Evolutionary conservation across 1,139 yeast species (phyloP).

Genomic region (Yamadazyma diospyri): DNA sequence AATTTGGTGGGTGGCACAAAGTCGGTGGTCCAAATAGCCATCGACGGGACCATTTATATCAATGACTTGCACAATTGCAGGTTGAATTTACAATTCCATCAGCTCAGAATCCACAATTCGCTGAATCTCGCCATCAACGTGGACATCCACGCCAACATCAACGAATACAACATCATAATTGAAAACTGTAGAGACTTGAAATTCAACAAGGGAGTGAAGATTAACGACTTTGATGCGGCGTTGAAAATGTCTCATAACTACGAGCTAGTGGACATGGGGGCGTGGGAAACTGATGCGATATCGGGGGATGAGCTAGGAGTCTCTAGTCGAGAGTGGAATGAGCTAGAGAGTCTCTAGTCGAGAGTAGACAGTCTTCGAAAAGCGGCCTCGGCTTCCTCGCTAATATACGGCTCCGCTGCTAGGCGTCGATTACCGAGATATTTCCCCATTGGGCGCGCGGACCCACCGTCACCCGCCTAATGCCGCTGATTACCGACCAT

Average conservation of each 20-base stretch:
- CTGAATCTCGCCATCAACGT: constrained; percentile 20
- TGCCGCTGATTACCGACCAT: too few relatives aligned
- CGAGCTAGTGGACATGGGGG: background rate
- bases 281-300: background rate
- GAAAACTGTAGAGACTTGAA: constrained; percentile 26
- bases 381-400: too few relatives aligned
- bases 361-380: too few relatives aligned
- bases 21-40: constrained; percentile 19
- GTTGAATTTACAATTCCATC: constrained; percentile 34
- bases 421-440: too few relatives aligned
- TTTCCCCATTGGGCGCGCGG: too few relatives aligned
- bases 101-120: constrained; percentile 35
- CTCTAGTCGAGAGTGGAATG: too few relatives aligned
- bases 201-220: constrained; percentile 8
- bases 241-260: constrained; percentile 1
- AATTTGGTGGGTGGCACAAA: constrained; percentile 20
- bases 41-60: constrained; percentile 33
- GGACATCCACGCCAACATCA: constrained; percentile 11
- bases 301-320: too few relatives aligned
- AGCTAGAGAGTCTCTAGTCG: too few relatives aligned
- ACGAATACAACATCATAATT: constrained; percentile 21
- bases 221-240: constrained; percentile 14
- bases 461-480: too few relatives aligned
- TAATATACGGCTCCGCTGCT: too few relatives aligned
- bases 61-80: constrained; percentile 23